phyloP scores from a whole-genome alignment of 2,329 filamentous ascomycete species.

The Didymella segeticola region DNA sequence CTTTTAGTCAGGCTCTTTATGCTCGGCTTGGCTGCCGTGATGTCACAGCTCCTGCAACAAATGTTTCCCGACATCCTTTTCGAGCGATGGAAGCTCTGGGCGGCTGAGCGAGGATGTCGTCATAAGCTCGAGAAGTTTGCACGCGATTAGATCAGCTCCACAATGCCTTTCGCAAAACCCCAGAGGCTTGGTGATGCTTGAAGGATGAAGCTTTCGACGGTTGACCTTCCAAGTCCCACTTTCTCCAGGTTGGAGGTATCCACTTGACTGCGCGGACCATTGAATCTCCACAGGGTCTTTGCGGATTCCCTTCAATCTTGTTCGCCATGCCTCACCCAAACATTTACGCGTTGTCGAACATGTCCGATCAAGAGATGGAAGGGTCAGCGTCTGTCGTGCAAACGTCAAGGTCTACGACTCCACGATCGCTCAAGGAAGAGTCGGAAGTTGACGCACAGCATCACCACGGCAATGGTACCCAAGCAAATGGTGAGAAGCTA shows the following conservation, averaged over 20 bases:
- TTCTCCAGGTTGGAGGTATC: conserved; percentile 6
- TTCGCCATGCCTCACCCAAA: conserved; percentile 1
- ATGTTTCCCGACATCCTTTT: neutral
- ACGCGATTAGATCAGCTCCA: neutral
- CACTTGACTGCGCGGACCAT: conserved; percentile 6
- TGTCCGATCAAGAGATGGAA: conserved; percentile 1
- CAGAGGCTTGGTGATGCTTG: conserved; percentile 12
- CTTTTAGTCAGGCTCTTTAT: conserved; percentile 20
- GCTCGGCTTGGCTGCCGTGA: conserved; percentile 11
- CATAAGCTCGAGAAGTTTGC: neutral
- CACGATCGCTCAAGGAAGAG: conserved; percentile 7
- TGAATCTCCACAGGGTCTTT: neutral
- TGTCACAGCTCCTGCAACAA: conserved; percentile 15
- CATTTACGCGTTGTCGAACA: neutral
- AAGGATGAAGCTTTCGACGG: conserved; percentile 12
- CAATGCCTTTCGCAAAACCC: neutral
- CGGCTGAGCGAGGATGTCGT: conserved; percentile 10
- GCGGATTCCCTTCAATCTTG: neutral
- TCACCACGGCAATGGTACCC: neutral
- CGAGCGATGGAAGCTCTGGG: neutral
- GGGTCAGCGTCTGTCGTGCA: neutral
- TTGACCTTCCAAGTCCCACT: conserved; percentile 4
- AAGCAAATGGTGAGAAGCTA: conserved; percentile 1
- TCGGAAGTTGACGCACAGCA: neutral
- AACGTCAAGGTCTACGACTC: conserved; percentile 2